Conservation (phyloP, 129 eudicot species). For the Pulicaria dysenterica region DNA sequence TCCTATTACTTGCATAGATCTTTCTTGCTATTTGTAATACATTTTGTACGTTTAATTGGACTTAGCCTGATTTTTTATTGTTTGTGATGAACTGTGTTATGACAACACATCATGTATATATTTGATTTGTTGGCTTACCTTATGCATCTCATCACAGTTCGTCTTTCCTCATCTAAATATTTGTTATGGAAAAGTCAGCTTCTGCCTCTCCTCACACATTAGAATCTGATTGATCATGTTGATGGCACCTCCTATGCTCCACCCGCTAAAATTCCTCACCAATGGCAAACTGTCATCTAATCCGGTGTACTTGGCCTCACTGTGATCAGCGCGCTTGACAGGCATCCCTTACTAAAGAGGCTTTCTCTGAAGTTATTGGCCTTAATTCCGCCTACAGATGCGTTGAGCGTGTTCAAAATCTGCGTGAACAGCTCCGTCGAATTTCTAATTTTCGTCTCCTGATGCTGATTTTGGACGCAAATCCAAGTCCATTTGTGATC, state of each 20-base stretch:
- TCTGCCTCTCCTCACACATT: neutral
- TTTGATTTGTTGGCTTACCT: neutral
- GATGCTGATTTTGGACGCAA: neutral
- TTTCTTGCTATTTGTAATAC: no score
- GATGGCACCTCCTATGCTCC: neutral
- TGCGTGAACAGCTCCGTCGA: neutral
- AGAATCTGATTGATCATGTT: neutral
- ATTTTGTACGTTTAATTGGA: no score
- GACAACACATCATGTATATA: no score
- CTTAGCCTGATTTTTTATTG: no score
- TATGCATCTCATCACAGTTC: neutral
- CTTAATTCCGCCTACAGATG: no score
- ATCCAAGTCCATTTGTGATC: neutral
- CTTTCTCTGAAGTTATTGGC: neutral
- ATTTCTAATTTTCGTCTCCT: neutral
- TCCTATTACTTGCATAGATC: no score
- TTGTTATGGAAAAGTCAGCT: neutral
- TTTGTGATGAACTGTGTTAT: no score
- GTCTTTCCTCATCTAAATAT: neutral
- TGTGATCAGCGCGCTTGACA: neutral
- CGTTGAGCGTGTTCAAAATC: neutral
- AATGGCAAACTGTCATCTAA: neutral
- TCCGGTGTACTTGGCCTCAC: neutral
- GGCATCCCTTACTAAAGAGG: no score
- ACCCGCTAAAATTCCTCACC: neutral